Evolutionary conservation across 164 flowering plant species (phyloP).

Genomic region (Vitis cinerea): DNA sequence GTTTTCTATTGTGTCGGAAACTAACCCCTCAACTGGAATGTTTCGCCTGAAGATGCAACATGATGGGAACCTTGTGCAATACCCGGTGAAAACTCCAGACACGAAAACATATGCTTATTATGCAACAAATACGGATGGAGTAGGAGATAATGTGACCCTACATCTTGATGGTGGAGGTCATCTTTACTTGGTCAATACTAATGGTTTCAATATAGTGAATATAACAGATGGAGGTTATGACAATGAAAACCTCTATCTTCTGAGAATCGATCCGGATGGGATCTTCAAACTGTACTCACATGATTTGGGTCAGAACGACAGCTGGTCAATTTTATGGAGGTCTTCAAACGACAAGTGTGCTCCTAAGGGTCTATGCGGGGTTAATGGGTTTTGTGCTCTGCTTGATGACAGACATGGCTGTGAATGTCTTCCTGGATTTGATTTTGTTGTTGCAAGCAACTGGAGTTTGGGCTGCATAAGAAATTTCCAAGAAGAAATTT

Average conservation of each 20-base stretch:
- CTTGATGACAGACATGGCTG: background rate
- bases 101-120: background rate
- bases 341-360: slow-evolving; percentile 2
- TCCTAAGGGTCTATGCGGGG: slow-evolving; percentile 22
- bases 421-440: slow-evolving; percentile 27
- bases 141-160: background rate
- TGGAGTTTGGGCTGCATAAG: slow-evolving; percentile 16
- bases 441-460: background rate
- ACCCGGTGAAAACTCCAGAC: background rate
- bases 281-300: slow-evolving; percentile 18
- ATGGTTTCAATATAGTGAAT: background rate
- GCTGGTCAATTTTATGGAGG: slow-evolving; percentile 1
- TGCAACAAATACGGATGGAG: background rate
- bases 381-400: slow-evolving; percentile 17
- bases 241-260: background rate
- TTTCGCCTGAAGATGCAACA: background rate
- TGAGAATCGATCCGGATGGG: slow-evolving; percentile 20
- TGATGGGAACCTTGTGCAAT: background rate
- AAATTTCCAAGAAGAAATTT: slow-evolving; percentile 6
- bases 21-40: background rate
- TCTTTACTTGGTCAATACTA: too few relatives aligned
- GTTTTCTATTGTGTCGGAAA: background rate
- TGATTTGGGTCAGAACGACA: background rate
- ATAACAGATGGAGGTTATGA: too few relatives aligned
- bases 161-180: background rate